Evolutionary conservation across 192 early-diverging fungal genomes (phyloP).

Genomic region (Kappamyces sp.): DNA sequence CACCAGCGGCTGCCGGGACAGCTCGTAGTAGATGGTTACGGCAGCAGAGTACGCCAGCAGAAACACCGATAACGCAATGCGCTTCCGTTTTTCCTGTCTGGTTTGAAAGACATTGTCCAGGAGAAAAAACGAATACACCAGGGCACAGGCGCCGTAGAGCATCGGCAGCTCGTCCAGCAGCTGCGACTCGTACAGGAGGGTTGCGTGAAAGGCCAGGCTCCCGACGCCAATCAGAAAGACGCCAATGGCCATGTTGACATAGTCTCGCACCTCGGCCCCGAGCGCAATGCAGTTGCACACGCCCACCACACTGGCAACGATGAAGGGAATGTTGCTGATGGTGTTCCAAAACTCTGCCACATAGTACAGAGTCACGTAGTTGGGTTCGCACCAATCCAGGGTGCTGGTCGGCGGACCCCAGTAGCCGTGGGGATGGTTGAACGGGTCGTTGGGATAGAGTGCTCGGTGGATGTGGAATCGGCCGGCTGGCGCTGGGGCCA

Average conservation of each 20-base stretch:
- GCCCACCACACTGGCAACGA: conserved; percentile 30
- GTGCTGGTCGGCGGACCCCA: conserved; percentile 22
- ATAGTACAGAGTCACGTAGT: not conserved
- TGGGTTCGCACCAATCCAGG: conserved; percentile 9
- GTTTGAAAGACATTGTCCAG: too few species aligned
- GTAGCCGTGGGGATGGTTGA: not conserved
- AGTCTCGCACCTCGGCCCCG: not conserved
- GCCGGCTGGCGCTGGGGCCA: too few species aligned
- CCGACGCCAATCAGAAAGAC: conserved; percentile 46
- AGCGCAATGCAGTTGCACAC: conserved; percentile 44
- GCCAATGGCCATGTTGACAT: conserved; percentile 6
- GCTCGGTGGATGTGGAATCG: too few species aligned
- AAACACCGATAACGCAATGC: too few species aligned
- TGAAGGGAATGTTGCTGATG: not conserved
- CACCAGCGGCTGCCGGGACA: conserved; percentile 63
- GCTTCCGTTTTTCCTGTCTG: too few species aligned
- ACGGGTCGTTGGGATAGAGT: too few species aligned
- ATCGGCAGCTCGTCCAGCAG: conserved; percentile 5
- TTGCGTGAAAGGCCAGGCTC: not conserved
- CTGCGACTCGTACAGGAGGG: not conserved
- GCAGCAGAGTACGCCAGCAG: conserved; percentile 26
- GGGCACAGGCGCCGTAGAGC: not conserved
- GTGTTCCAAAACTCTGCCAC: conserved; percentile 9
- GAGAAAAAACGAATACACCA: too few species aligned
- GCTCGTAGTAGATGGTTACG: conserved; percentile 53